Evolutionary conservation across 306 rosid species (phyloP), one percentile per base, ranked within the genome.

Genomic region (Trichosanthes truncata): DNA sequence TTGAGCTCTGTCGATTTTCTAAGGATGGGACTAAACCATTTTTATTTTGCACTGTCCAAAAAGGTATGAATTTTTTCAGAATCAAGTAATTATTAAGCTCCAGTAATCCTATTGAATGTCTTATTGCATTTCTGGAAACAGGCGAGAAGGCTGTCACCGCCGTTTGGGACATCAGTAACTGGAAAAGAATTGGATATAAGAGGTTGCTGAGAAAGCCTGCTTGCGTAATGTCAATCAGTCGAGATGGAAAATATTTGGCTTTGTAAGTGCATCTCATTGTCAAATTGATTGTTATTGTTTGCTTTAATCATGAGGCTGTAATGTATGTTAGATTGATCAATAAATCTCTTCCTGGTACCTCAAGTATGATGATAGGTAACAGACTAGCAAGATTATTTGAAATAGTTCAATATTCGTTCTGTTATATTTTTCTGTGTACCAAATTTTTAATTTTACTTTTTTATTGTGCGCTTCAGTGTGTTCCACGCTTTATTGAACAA

Each of bases 21-120:
- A 92, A 91, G 89, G 98, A 92, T 49, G 98, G 97, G 77, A 92
- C 97, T 82, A 95, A 95, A 80, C 98, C 98, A 18, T 95, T 95
- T 85, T 69, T 92, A 35, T 95, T 95, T 82, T 88, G 95, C 78
- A 81, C 97, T 12, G 80, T 89, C 81, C 91, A 92, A 78, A 89
- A 86, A 90, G 98, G 98, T 94, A 77, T 55, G 51, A 74, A 74
- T 73, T 49, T 29, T 66, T 9, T 63, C 13, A 15, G 40, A 33
- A 17, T 40, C 4, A 9, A 15, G 23, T 7, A 8, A 41, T 25
- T 60, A 9, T 41, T 7, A 21, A 77, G 25, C 38, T 60, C 72
- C 72, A 59, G 18, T 59, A 15, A 59, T 77, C 43, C 12, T 18
- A 77, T 83, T 43, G 81, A 68, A 77, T 51, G 79, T 67, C 51